Base-by-base conservation (phyloP, 2,329 filamentous ascomycete genomes). In the Aspergillus spinulosporus region DNA sequence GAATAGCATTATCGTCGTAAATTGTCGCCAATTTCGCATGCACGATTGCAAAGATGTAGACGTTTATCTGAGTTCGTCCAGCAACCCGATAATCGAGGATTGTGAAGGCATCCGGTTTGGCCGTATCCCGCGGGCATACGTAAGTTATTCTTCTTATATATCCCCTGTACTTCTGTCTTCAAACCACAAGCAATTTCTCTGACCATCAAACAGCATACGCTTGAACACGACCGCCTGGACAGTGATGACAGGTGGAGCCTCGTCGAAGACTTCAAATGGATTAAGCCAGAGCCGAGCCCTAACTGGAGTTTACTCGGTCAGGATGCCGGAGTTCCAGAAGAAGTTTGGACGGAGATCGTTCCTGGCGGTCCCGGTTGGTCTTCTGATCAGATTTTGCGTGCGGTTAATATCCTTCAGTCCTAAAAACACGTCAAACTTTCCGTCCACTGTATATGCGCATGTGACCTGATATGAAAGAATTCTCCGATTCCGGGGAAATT, bases 181-280 rank as follows among this genome's bases (percentile, higher is more conserved):
- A 29, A 4, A 31, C 9, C 34, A 37, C 21, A 37, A 11, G 28
- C 14, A 8, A 37, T 21, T 42, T 15, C 43, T 29, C 62, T 48
- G 6, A 28, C 15, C 31, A 34, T 12, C 28, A 15, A 39, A 49
- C 9, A 43, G 51, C 40, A 75, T 69, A 62, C 68, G 34, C 57
- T 72, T 43, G 59, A 68, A 14, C 66, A 72, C 31, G 69, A 70
- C 54, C 64, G 66, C 34, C 62, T 64, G 3, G 64, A 72, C 31
- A 60, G 70, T 5, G 64, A 69, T 52, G 93, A 96, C 70, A 84
- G 89, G 66, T 99, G 91, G 90, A 83, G 92, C 64, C 86, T 94
- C 66, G 89, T 97, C 12, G 90, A 97, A 72, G 94, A 99, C 72
- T 99, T 99, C 80, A 96, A 96, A 75, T 97, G 94, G 94, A 82